Evolutionary conservation across 441 rosid species (phyloP), one percentile per base, ranked within the genome.

Genomic region (Adansonia madagascariensis): DNA sequence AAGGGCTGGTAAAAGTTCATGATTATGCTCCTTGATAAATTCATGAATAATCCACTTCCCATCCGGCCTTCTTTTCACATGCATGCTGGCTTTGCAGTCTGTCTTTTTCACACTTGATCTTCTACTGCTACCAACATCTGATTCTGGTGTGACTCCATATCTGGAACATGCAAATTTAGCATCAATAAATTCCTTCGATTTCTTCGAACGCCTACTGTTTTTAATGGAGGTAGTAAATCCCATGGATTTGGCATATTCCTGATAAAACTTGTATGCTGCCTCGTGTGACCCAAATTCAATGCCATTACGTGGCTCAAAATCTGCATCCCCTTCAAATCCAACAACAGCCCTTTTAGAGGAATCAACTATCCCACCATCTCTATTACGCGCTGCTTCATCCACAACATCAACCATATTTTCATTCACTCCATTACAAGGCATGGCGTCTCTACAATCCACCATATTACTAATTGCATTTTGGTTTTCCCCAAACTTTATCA

Each of bases 101-200:
- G 86, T 85, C 80, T 85, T 85, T 68, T 74, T 81, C 52, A 81
- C 86, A 81, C 86, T 83, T 57, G 86, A 79, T 69, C 86, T 80
- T 46, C 91, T 80, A 71, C 86, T 79, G 62, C 84, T 84, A 47
- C 82, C 79, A 70, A 82, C 81, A 9, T 86, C 89, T 6, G 87
- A 84, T 59, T 86, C 89, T 59, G 87, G 81, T 2, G 83, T 87
- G 55, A 83, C 75, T 56, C 89, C 89, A 35, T 85, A 87, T 80
- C 89, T 87, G 49, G 89, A 87, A 83, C 89, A 87, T 4, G 88
- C 88, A 62, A 87, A 85, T 56, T 87, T 87, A 50, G 88, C 89
- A 79, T 87, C 89, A 80, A 87, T 87, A 60, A 77, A 77, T 49
- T 77, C 79, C 64, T 71, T 77, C 1, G 79, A 77, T 56, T 71